These are phyloP conservation scores for Hypoxylon sp. DNA, from an alignment of 2,329 filamentous ascomycete genomes.

Conservation along the genomic window DNA sequence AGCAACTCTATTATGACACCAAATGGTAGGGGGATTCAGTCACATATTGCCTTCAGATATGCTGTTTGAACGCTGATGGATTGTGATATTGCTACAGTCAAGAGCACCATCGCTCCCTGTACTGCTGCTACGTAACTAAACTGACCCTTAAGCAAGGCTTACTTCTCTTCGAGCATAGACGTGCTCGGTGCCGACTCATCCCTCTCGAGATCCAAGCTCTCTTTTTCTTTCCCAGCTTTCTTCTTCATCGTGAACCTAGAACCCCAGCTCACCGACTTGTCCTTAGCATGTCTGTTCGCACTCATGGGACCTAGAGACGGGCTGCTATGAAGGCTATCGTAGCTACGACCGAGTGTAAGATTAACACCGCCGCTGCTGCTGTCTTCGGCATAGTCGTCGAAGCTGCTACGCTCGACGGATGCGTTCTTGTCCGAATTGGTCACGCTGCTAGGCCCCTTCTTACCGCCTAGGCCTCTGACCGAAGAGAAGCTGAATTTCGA, in stretches of 20 bases:
- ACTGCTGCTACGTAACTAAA: constrained; percentile 16
- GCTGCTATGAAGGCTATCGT: constrained; percentile 70
- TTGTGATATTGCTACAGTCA: constrained; percentile 21
- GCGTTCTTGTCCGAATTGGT: constrained; percentile 71
- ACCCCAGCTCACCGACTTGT: constrained; percentile 66
- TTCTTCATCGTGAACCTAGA: constrained; percentile 72
- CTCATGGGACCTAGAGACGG: constrained; percentile 68
- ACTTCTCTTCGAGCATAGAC: constrained; percentile 45
- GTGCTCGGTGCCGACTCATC: constrained; percentile 51
- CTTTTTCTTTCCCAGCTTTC: constrained; percentile 69
- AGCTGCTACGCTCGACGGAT: constrained; percentile 70
- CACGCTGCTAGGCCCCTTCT: constrained; percentile 71
- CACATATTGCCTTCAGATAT: neutral
- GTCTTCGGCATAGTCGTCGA: constrained; percentile 69
- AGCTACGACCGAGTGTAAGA: constrained; percentile 62
- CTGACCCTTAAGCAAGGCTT: neutral
- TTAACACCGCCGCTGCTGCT: constrained; percentile 36
- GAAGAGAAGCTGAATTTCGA: constrained; percentile 76
- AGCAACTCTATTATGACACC: neutral
- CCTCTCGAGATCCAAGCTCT: constrained; percentile 68
- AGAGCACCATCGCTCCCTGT: constrained; percentile 9
- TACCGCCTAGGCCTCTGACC: constrained; percentile 62
- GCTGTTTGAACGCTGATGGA: constrained; percentile 10
- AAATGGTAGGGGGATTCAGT: neutral
- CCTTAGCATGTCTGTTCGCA: constrained; percentile 57